Conservation (phyloP, 169 alveolate genomes). For the Haemoproteus tartakovskyi region DNA sequence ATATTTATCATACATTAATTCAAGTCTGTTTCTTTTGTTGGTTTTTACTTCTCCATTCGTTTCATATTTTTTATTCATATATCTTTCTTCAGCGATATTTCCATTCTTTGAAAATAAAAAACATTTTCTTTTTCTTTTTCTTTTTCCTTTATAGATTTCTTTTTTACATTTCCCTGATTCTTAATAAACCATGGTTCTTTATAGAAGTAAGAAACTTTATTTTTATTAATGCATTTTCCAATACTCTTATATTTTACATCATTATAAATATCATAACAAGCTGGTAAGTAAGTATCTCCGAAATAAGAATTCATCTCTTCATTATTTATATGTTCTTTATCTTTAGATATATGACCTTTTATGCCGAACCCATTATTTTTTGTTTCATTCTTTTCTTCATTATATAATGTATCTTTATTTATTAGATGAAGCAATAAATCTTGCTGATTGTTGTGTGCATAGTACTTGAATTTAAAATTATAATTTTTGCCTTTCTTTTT, state of each 20-base stretch:
- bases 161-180: not conserved
- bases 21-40: too few species aligned
- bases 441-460: conserved; percentile 20
- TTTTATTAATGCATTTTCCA: conserved; percentile 1
- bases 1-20: too few species aligned
- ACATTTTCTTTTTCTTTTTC: not conserved
- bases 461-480: too few species aligned
- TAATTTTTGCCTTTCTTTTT: too few species aligned
- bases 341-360: not conserved
- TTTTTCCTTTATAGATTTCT: not conserved
- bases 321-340: not conserved
- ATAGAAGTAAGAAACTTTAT: conserved; percentile 15
- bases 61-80: too few species aligned
- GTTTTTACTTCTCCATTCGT: too few species aligned
- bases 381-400: not conserved
- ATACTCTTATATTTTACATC: conserved; percentile 4
- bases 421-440: conserved; percentile 3
- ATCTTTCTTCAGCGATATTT: too few species aligned
- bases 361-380: not conserved
- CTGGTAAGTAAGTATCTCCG: not conserved
- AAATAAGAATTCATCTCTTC: not conserved
- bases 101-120: too few species aligned
- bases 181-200: conserved; percentile 3
- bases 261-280: conserved; percentile 41
- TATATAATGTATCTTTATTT: not conserved